Percentiles rank a stretch among this genome's conserved stretches.
Conservation (phyloP, 2,329 filamentous ascomycete species). For the Botryotinia convoluta region DNA sequence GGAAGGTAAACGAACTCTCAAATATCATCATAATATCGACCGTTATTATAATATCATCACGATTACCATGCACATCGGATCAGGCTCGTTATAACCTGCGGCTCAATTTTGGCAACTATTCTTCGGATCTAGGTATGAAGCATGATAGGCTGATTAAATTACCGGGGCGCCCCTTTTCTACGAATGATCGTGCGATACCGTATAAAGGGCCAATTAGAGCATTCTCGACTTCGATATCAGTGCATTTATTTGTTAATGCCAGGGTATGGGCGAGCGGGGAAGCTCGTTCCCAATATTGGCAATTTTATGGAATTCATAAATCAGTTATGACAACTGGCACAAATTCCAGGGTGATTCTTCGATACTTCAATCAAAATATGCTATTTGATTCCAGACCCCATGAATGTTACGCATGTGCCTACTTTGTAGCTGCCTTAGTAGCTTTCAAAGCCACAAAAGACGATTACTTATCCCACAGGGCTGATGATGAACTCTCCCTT, state of each 20-base stretch:
- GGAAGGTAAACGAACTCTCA: conserved; percentile 11
- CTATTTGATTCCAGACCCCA: not conserved
- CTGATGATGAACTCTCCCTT: conserved; percentile 2
- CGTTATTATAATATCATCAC: not conserved
- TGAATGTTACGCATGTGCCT: not conserved
- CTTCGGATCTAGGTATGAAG: not conserved
- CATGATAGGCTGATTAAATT: not conserved
- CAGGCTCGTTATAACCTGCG: not conserved
- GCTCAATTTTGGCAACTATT: not conserved
- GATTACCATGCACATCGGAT: not conserved
- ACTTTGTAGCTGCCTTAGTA: not conserved
- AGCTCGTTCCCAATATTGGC: not conserved
- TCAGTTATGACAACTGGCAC: not conserved
- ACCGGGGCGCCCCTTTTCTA: not conserved
- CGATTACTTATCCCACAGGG: conserved; percentile 11
- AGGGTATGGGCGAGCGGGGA: not conserved
- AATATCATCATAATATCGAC: not conserved
- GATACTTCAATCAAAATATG: not conserved
- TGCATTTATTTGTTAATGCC: not conserved
- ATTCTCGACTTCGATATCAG: not conserved
- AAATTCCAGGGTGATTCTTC: not conserved
- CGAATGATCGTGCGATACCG: not conserved
- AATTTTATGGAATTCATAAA: not conserved
- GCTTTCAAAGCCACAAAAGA: conserved; percentile 4
- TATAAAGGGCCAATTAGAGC: conserved; percentile 11